Evolutionary conservation across 2,329 filamentous ascomycete species (phyloP), one percentile per base, ranked within the genome.

Genomic region (Ophiostoma fasciatum): DNA sequence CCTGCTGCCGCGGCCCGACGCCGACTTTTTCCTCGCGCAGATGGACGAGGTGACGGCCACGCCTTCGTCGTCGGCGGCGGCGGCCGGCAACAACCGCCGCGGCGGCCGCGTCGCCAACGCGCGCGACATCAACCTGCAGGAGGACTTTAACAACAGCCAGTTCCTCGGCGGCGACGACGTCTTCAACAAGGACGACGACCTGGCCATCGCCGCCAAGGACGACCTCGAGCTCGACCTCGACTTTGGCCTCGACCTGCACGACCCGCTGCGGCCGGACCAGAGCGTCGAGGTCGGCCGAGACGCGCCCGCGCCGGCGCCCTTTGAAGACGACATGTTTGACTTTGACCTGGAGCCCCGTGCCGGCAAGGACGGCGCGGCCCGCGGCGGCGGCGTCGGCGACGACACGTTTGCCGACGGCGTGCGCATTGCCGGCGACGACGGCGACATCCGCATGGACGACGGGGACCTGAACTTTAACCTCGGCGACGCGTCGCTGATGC

Each of bases 201-300:
- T 65, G 40, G 66, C 60, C 15, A 57, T 76, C 36, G 66, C 63
- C 6, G 62, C 66, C 37, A 62, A 66, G 57, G 76, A 71, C 45
- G 80, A 83, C 49, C 65, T 84, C 36, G 79, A 80, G 37, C 64
- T 84, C 20, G 71, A 82, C 45, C 61, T 88, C 37, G 79, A 84
- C 48, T 76, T 87, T 46, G 79, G 79, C 46, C 65, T 90, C 42
- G 77, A 75, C 46, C 63, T 84, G 23, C 78, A 84, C 45, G 69
- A 84, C 42, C 19, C 40, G 6, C 25, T 37, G 17, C 73, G 69
- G 40, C 53, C 57, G 44, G 69, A 72, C 41, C 60, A 61, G 41
- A 90, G 78, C 49, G 77, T 94, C 40, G 90, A 98, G 76, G 68
- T 84, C 48, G 90, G 88, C 51, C 81, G 88, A 75, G 79, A 93